phyloP scores from a whole-genome alignment of 257 asterid species.

The Petrea volubilis region DNA sequence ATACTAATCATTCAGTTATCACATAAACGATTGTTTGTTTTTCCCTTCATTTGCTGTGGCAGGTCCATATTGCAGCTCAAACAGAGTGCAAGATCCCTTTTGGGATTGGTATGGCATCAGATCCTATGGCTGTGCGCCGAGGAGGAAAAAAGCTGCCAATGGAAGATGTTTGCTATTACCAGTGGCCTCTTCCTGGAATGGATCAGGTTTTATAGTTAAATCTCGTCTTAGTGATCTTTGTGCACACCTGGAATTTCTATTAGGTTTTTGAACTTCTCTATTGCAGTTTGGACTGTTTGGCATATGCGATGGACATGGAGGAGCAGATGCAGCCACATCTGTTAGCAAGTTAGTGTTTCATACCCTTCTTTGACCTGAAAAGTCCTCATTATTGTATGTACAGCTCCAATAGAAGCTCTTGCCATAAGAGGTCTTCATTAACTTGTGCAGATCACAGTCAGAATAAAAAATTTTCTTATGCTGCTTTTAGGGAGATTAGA shows the following conservation, averaged over 20 bases:
- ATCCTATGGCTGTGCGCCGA: constrained; percentile 84
- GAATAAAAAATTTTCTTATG: background rate
- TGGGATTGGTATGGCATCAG: constrained; percentile 81
- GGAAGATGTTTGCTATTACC: constrained; percentile 90
- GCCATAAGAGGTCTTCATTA: background rate
- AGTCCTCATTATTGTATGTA: background rate
- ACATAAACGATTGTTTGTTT: background rate
- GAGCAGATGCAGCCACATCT: constrained; percentile 82
- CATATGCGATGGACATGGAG: constrained; percentile 95
- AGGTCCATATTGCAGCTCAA: constrained; percentile 67
- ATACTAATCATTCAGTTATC: constrained; percentile 11
- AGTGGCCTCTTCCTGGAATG: constrained; percentile 88
- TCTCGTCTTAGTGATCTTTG: constrained; percentile 14
- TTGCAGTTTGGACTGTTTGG: constrained; percentile 88
- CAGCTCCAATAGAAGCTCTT: constrained; percentile 6
- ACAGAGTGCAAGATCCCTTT: constrained; percentile 64
- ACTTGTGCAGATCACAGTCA: background rate
- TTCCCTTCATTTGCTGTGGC: constrained; percentile 19
- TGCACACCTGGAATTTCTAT: constrained; percentile 16
- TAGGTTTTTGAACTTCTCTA: constrained; percentile 18
- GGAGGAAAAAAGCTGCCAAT: constrained; percentile 86
- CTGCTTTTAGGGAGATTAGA: constrained; percentile 4
- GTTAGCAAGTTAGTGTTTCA: constrained; percentile 84
- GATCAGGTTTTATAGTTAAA: constrained; percentile 61
- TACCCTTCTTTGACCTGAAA: constrained; percentile 21